These are phyloP conservation scores for Schizophyllum amplum DNA, from an alignment of 1,284 basidiomycete genomes.

Conservation along the genomic window DNA sequence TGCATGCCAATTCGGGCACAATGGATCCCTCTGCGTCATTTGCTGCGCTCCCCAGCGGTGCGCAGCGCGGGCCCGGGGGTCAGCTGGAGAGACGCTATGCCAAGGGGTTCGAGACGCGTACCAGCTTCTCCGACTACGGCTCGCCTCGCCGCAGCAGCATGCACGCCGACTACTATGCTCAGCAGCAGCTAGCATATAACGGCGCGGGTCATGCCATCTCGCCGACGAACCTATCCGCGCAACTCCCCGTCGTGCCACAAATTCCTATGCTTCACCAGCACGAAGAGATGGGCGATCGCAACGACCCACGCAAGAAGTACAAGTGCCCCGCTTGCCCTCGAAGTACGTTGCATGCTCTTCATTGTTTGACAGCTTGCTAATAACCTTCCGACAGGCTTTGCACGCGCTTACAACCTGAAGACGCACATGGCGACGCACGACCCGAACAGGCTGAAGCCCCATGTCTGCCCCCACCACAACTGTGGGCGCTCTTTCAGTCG, in stretches of 20 bases:
- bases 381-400: constrained; percentile 53
- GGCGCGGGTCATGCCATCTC: constrained; percentile 36
- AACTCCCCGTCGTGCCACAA: constrained; percentile 36
- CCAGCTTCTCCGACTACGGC: constrained; percentile 59
- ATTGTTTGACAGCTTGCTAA: constrained; percentile 9
- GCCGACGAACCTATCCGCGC: constrained; percentile 45
- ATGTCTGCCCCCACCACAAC: constrained; percentile 70
- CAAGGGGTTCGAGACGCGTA: constrained; percentile 33
- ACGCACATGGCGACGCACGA: constrained; percentile 88
- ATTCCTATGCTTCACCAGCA: constrained; percentile 35
- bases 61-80: constrained; percentile 50
- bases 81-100: constrained; percentile 39
- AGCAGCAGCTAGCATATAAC: background rate
- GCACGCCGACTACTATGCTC: background rate
- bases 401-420: constrained; percentile 85
- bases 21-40: constrained; percentile 29
- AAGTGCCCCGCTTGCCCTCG: constrained; percentile 64
- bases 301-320: constrained; percentile 69
- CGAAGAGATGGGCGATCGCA: constrained; percentile 31
- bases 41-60: constrained; percentile 46
- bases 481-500: constrained; percentile 84
- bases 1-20: constrained; percentile 18
- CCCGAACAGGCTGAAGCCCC: constrained; percentile 79
- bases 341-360: constrained; percentile 34
- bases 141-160: constrained; percentile 30